Percentiles rank a stretch among this genome's conserved stretches.
These are phyloP conservation scores for Debaryomyces maramus DNA, from an alignment of 805 yeast species.

Conservation along the genomic window DNA sequence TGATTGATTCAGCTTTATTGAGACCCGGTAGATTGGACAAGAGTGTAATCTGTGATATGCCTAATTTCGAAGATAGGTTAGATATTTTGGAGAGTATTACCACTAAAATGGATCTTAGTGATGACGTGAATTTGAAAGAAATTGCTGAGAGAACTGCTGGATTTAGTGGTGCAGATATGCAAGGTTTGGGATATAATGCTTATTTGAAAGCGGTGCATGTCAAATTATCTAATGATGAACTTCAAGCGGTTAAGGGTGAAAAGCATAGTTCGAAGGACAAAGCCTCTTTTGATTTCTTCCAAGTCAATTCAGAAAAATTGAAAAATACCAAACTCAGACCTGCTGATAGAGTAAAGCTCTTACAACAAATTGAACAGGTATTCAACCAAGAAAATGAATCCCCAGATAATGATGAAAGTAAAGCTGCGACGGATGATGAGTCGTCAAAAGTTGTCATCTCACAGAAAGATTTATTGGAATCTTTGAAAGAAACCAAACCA, in stretches of 20 bases:
- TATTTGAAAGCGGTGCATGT: slow-evolving; percentile 82
- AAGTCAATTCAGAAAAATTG: slow-evolving; percentile 35
- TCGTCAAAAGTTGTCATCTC: slow-evolving; percentile 41
- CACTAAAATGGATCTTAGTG: slow-evolving; percentile 56
- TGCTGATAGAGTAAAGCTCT: slow-evolving; percentile 39
- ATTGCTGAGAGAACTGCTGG: slow-evolving; percentile 68
- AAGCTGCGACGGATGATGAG: slow-evolving; percentile 13
- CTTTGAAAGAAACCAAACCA: slow-evolving; percentile 79
- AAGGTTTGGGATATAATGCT: slow-evolving; percentile 89
- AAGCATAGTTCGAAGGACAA: slow-evolving; percentile 13
- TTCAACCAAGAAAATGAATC: slow-evolving; percentile 16
- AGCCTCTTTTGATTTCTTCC: slow-evolving; percentile 41
- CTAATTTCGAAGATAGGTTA: slow-evolving; percentile 63
- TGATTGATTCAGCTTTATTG: slow-evolving; percentile 89
- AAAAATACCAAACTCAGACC: slow-evolving; percentile 30
- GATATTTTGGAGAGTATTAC: slow-evolving; percentile 67
- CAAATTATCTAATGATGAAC: slow-evolving; percentile 52
- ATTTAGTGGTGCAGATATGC: slow-evolving; percentile 92
- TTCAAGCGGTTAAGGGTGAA: slow-evolving; percentile 14
- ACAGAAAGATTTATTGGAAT: slow-evolving; percentile 55
- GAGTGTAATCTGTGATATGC: slow-evolving; percentile 87
- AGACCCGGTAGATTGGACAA: slow-evolving; percentile 97
- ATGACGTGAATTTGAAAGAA: slow-evolving; percentile 49
- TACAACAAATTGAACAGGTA: slow-evolving; percentile 45
- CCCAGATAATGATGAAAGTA: slow-evolving; percentile 8